Base-by-base conservation (phyloP, 2,329 filamentous ascomycete genomes). In the Aspergillus flavus region DNA sequence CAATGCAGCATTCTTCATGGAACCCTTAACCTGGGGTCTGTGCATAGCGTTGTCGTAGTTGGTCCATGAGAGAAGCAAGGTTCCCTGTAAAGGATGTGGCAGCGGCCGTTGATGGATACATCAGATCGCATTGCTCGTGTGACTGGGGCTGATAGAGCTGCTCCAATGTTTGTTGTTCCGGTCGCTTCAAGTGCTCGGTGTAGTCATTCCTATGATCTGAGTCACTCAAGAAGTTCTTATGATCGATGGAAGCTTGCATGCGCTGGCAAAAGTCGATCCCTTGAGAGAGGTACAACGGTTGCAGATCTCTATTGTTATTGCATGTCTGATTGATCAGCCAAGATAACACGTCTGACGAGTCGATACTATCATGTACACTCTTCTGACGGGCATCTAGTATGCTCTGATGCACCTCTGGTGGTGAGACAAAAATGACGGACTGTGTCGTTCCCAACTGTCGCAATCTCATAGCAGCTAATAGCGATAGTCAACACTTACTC, bases 291-390 rank as follows among this genome's bases (percentile, higher is more conserved):
- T 89, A 87, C 0, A 91, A 77, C 0, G 84, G 80, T 55, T 85
- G 83, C 0, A 90, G 72, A 36, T 89, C 84, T 62, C 89, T 86
- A 23, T 86, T 88, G 0, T 76, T 81, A 9, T 78, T 73, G 62
- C 89, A 91, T 0, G 87, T 89, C 59, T 90, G 86, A 52, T 89
- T 81, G 0, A 91, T 78, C 0, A 91, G 80, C 89, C 89, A 91
- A 4, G 72, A 69, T 1, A 90, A 76, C 11, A 88, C 84, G 60
- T 88, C 81, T 2, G 72, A 71, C 0, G 85, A 87, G 58, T 84
- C 74, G 1, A 84, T 62, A 0, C 3, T 5, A 9, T 76, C 69
- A 0, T 43, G 32, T 0, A 57, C 26, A 0, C 52, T 64, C 54
- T 82, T 80, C 0, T 70, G 62, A 16, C 78, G 71, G 0, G 83